A percentile compares a stretch with the other conserved stretches of the same genome.
phyloP scores from a whole-genome alignment of 768 basidiomycete genomes.

The Pleurotus eryngii region DNA sequence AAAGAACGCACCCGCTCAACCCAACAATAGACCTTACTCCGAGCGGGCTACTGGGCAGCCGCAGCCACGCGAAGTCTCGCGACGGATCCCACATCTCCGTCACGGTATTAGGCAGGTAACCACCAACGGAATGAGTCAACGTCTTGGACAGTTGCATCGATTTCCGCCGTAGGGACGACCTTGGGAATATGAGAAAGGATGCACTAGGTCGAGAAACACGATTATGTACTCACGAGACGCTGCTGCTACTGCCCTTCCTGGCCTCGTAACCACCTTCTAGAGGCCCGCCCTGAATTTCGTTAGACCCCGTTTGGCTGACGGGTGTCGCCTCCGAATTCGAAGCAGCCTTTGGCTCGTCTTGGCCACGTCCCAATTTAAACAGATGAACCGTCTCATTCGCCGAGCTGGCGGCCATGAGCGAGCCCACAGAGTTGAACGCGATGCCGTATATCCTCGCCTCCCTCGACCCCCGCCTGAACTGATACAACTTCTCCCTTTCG shows the following conservation, averaged over 20 bases:
- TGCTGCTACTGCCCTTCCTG: conserved; percentile 43
- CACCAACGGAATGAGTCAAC: too few relatives aligned
- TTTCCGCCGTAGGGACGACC: too few relatives aligned
- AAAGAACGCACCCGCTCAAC: too few relatives aligned
- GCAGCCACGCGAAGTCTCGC: too few relatives aligned
- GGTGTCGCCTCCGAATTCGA: conserved; percentile 28
- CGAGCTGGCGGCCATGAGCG: conserved; percentile 81
- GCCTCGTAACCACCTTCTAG: conserved; percentile 83
- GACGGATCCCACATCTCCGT: too few relatives aligned
- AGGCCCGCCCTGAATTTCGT: conserved; percentile 61
- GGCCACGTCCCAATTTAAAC: conserved; percentile 67
- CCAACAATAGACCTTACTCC: too few relatives aligned
- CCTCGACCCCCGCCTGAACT: conserved; percentile 89
- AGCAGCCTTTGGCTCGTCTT: conserved; percentile 15
- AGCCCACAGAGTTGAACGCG: conserved; percentile 78
- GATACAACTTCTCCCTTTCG: conserved; percentile 89
- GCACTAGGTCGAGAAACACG: too few relatives aligned
- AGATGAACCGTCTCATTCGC: conserved; percentile 97
- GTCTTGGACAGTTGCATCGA: too few relatives aligned
- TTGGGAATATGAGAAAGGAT: too few relatives aligned
- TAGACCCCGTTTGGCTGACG: conserved; percentile 61
- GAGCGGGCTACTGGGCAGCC: too few relatives aligned
- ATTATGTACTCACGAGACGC: too few relatives aligned
- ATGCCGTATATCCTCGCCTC: conserved; percentile 81
- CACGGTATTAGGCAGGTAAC: too few relatives aligned